phyloP scores from a whole-genome alignment of 257 asterid genomes.

The Solanum ossicruentum region DNA sequence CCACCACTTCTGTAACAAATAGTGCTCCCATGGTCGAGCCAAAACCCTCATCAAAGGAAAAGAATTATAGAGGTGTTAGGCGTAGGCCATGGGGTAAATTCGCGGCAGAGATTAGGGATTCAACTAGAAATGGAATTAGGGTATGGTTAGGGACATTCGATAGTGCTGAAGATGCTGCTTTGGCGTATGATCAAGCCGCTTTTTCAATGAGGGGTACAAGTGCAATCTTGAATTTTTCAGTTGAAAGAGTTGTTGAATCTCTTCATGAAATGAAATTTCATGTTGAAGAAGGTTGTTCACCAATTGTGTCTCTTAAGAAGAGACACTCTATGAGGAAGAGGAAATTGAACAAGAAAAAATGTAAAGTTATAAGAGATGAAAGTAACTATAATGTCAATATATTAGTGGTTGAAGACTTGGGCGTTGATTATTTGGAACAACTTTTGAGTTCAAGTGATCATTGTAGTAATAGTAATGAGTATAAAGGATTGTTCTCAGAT shows the following conservation, averaged over 20 bases:
- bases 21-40: not conserved
- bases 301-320: constrained; percentile 62
- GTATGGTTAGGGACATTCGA: constrained; percentile 7
- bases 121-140: not conserved
- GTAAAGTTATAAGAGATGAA: constrained; percentile 10
- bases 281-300: constrained; percentile 38
- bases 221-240: constrained; percentile 60
- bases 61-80: constrained; percentile 29
- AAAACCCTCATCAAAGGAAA: constrained; percentile 6
- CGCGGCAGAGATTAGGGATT: constrained; percentile 10
- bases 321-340: constrained; percentile 51
- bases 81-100: constrained; percentile 6
- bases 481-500: not conserved
- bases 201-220: constrained; percentile 44
- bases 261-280: constrained; percentile 34
- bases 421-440: constrained; percentile 67
- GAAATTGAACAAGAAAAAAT: not conserved
- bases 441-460: constrained; percentile 26
- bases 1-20: not conserved
- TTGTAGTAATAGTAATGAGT: not conserved
- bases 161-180: constrained; percentile 1
- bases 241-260: constrained; percentile 51
- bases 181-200: constrained; percentile 21
- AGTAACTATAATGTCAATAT: constrained; percentile 4
- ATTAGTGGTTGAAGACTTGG: constrained; percentile 70